phyloP scores from a whole-genome alignment of 2,329 filamentous ascomycete species.

The Stemphylium vesicarium region DNA sequence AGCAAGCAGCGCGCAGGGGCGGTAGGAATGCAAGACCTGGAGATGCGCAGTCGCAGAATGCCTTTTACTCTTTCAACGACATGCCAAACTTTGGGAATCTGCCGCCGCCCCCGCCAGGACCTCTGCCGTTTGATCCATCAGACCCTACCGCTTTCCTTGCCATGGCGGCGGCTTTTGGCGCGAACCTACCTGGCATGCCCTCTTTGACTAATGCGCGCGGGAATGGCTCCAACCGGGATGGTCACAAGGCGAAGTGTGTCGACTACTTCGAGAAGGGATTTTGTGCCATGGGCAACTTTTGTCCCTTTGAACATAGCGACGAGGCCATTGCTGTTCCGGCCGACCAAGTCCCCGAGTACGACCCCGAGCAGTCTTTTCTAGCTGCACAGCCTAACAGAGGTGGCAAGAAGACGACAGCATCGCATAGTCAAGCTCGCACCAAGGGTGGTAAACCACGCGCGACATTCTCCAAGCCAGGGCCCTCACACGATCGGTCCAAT shows the following conservation, averaged over 20 bases:
- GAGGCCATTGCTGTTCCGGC: constrained; percentile 17
- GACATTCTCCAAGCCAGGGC: constrained; percentile 69
- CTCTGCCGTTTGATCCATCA: constrained; percentile 63
- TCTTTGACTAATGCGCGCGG: constrained; percentile 41
- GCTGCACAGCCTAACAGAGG: constrained; percentile 12
- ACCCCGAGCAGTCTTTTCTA: constrained; percentile 61
- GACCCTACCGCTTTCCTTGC: constrained; percentile 68
- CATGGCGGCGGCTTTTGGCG: constrained; percentile 60
- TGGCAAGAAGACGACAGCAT: background rate
- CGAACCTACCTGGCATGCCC: constrained; percentile 51
- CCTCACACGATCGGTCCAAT: constrained; percentile 66
- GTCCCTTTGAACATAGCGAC: constrained; percentile 72
- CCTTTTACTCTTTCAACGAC: constrained; percentile 11
- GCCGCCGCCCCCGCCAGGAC: constrained; percentile 53
- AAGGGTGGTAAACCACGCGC: constrained; percentile 49
- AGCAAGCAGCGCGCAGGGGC: constrained; percentile 66
- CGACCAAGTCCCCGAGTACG: constrained; percentile 57
- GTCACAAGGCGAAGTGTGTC: constrained; percentile 61
- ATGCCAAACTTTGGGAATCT: constrained; percentile 30
- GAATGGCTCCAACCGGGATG: constrained; percentile 12
- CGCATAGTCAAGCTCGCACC: constrained; percentile 26
- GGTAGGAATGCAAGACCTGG: constrained; percentile 17
- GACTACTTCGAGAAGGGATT: constrained; percentile 77
- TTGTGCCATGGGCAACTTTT: constrained; percentile 70
- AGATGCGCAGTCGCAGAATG: constrained; percentile 13